These are phyloP conservation scores for Aspergillus bridgeri DNA, from an alignment of 495 filamentous ascomycete genomes.

Conservation along the genomic window DNA sequence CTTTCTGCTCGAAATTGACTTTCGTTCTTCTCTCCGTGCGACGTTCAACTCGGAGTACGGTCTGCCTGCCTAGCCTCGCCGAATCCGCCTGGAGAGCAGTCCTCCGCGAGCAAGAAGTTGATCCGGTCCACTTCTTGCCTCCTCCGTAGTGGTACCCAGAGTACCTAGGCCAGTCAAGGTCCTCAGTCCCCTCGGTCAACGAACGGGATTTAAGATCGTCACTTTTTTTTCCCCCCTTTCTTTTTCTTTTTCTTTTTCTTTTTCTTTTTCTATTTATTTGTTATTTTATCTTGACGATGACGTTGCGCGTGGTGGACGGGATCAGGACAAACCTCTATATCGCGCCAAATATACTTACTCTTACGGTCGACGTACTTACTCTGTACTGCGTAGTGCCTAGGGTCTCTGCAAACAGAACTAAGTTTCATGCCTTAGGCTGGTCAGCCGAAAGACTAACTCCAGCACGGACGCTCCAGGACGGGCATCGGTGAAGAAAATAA, in stretches of 20 bases:
- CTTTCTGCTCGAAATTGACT: not conserved
- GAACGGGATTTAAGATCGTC: slow-evolving; percentile 12
- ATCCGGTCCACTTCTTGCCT: slow-evolving; percentile 2
- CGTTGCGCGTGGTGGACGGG: not conserved
- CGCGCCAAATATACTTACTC: not conserved
- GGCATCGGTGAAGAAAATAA: slow-evolving; percentile 14
- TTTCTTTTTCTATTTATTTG: not conserved
- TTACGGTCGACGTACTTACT: too few relatives aligned
- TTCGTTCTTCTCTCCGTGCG: not conserved
- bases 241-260: not conserved
- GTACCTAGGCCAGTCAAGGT: too few relatives aligned
- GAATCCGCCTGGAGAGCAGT: not conserved
- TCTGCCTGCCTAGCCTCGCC: too few relatives aligned
- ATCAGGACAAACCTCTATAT: not conserved
- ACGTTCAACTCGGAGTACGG: too few relatives aligned
- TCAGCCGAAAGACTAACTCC: too few relatives aligned
- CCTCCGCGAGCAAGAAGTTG: not conserved
- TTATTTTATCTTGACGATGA: not conserved
- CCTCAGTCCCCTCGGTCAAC: too few relatives aligned
- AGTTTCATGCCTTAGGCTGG: not conserved
- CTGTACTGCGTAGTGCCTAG: too few relatives aligned
- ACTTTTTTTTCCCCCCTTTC: not conserved
- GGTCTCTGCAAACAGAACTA: not conserved
- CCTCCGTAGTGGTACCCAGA: too few relatives aligned
- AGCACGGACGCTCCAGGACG: not conserved